These are phyloP conservation scores for Candida easanensis DNA, from an alignment of 805 yeast species.

Conservation along the genomic window DNA sequence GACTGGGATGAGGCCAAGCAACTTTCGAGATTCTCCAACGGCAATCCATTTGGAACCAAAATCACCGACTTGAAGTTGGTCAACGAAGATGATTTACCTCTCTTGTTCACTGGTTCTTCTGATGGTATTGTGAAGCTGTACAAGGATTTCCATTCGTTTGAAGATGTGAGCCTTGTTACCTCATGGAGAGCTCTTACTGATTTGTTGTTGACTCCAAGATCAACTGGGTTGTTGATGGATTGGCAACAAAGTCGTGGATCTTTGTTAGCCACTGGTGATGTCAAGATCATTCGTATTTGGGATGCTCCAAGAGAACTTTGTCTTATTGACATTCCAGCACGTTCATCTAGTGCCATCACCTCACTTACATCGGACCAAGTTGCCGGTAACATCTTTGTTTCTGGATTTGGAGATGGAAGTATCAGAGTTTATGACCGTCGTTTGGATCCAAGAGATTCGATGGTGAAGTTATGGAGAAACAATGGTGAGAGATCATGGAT, in stretches of 20 bases:
- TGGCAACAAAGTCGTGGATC: slow-evolving; percentile 98
- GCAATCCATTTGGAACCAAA: slow-evolving; percentile 83
- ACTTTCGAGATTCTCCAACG: slow-evolving; percentile 71
- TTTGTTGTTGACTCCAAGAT: slow-evolving; percentile 72
- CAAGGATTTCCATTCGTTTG: slow-evolving; percentile 63
- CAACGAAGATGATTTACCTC: slow-evolving; percentile 89
- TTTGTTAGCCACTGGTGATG: slow-evolving; percentile 90
- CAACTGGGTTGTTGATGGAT: slow-evolving; percentile 81
- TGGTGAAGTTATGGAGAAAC: slow-evolving; percentile 81
- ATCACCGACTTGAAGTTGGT: slow-evolving; percentile 82
- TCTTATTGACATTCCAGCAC: slow-evolving; percentile 82
- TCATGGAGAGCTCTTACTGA: slow-evolving; percentile 95
- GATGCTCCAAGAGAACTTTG: slow-evolving; percentile 94
- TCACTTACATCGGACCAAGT: slow-evolving; percentile 93
- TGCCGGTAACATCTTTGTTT: slow-evolving; percentile 84
- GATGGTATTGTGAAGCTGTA: slow-evolving; percentile 93
- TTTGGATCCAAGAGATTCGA: slow-evolving; percentile 76
- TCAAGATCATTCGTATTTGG: slow-evolving; percentile 88
- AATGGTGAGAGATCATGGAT: slow-evolving; percentile 49
- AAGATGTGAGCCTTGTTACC: slow-evolving; percentile 61
- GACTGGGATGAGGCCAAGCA: slow-evolving; percentile 72
- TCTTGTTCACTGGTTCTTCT: slow-evolving; percentile 82
- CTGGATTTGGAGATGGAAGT: slow-evolving; percentile 91
- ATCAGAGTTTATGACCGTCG: slow-evolving; percentile 89
- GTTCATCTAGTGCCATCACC: slow-evolving; percentile 86